Conservation (phyloP, 139 green algal genomes). For the Chlamydomonas sphaeroides region DNA sequence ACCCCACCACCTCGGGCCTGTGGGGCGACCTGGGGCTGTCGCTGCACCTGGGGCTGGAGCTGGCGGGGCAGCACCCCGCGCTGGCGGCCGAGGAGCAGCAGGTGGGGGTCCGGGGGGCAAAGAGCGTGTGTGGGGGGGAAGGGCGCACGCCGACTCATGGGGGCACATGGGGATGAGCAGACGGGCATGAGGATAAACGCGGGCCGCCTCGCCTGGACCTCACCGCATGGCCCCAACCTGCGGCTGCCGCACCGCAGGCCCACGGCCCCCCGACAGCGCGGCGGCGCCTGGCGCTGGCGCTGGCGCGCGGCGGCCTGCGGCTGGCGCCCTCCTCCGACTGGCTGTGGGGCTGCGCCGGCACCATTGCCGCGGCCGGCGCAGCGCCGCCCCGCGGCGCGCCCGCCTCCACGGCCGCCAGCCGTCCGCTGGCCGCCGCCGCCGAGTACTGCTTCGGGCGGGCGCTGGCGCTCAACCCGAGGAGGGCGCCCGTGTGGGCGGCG, state of each 20-base stretch:
- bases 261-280: too few relatives aligned
- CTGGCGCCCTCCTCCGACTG: slow-evolving; percentile 53
- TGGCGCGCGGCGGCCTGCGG: slow-evolving; percentile 59
- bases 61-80: slow-evolving; percentile 47
- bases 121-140: too few relatives aligned
- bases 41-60: slow-evolving; percentile 59
- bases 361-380: slow-evolving; percentile 27
- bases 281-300: slow-evolving; percentile 9
- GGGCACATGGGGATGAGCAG: too few relatives aligned
- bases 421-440: background rate
- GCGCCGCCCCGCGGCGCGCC: background rate
- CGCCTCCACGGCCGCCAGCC: background rate
- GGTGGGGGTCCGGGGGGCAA: too few relatives aligned
- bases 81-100: slow-evolving; percentile 12
- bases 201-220: too few relatives aligned
- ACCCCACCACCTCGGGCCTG: slow-evolving; percentile 48
- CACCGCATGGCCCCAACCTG: too few relatives aligned
- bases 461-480: slow-evolving; percentile 78
- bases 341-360: slow-evolving; percentile 71
- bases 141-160: too few relatives aligned
- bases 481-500: slow-evolving; percentile 69
- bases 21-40: slow-evolving; percentile 67
- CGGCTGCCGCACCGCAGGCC: too few relatives aligned
- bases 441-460: slow-evolving; percentile 76
- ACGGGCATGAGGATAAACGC: too few relatives aligned